Base-by-base conservation (phyloP, 306 rosid species). In the Trichosanthes cucumerina region DNA sequence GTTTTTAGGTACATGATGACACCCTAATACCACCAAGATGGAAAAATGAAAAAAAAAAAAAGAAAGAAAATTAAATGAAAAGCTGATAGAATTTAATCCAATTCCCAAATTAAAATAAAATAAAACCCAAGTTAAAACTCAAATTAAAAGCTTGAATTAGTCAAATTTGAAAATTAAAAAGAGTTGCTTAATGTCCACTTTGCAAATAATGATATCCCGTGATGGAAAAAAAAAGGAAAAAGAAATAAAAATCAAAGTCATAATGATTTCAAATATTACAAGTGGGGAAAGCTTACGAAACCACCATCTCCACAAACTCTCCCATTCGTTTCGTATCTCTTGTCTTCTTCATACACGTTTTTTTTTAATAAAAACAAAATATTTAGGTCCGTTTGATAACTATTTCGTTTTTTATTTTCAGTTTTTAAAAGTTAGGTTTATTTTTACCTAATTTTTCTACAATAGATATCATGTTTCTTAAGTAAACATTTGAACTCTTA, bases 221-320 rank as follows among this genome's bases (percentile, higher is more conserved):
- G 68, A 64, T 74, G 69, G 68, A 53, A 74, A 66, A 84, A n/a
- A 38, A 1, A 18, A 65, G 7, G 7, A 57, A 10, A 2, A 23
- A 59, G 1, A 5, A 19, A 7, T n/a, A 39, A 1, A 41, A 44
- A 11, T 68, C 58, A 47, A 72, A 46, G 77, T 44, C 59, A 8
- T 16, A 47, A 72, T 46, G 13, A 46, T 46, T 71, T 71, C 39
- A 71, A 71, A 83, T 76, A 47, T 78, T 70, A 87, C 81, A 83
- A 88, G 92, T 91, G 77, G 92, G 89, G 84, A 81, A 77, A 81
- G 88, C 90, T 82, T 80, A 83, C 83, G 53, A 76, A 80, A 82
- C 96, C 89, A 84, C 93, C 89, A 83, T 82, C 90, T 74, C 88
- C 91, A 84, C 86, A 70, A 83, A 58, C 56, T 34, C 88, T 92